Base-by-base conservation (phyloP, 2,329 filamentous ascomycete genomes). In the Penicillium oxalicum region DNA sequence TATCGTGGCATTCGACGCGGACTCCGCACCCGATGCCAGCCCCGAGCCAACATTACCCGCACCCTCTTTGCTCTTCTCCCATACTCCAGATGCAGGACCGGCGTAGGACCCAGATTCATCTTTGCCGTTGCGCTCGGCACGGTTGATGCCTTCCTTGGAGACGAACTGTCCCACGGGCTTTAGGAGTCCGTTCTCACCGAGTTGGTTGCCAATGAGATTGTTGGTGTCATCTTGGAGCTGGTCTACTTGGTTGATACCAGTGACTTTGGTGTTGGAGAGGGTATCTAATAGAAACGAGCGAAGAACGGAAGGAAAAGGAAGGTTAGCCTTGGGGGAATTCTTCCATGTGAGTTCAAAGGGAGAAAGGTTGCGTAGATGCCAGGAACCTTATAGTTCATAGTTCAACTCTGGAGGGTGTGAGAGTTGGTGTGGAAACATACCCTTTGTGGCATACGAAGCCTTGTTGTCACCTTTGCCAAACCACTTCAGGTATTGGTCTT, bases 401-500 rank as follows among this genome's bases (percentile, higher is more conserved):
- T 8, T 44, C 8, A 32, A 33, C 29, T 28, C 33, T 18, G 18
- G 18, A 18, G 4, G 9, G 32, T 28, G 6, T 32, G 7, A 33
- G n/a, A n/a, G n/a, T n/a, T n/a, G n/a, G n/a, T n/a, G n/a, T 18
- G 18, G 18, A 18, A 18, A 11, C 37, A 4, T 61, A 79, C 77
- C 73, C 62, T 79, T 80, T 0, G 76, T 70, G 6, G 71, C 72
- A 55, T 79, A 80, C 24, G 70, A 74, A 5, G 76, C 71, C 61
- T 80, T 80, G 66, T 80, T 80, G 50, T 80, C 77, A 2, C 61
- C 62, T 36, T 76, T 78, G 44, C 74, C 76, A 59, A 80, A 79
- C 74, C 74, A 79, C 50, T 68, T 70, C 33, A 80, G 62, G 53
- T 79, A 79, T 58, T 77, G 68, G 58, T 80, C 77, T 57, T 80